phyloP scores from a whole-genome alignment of 305 asterid genomes.

The Fraxinus xanthoxyloides region DNA sequence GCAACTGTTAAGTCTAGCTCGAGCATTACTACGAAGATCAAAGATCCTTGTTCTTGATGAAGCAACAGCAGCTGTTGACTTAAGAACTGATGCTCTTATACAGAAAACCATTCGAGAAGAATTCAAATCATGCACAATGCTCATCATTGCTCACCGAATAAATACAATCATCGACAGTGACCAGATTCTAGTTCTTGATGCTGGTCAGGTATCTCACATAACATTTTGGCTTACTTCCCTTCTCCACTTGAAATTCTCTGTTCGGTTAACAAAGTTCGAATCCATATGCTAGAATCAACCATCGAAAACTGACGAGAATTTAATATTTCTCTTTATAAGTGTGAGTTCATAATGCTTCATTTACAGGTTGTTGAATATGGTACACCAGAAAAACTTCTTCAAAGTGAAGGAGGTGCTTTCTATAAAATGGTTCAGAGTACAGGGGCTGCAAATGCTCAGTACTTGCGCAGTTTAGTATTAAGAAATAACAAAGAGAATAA shows the following conservation, averaged over 20 bases:
- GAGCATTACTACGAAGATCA: constrained; percentile 89
- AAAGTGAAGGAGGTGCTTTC: constrained; percentile 55
- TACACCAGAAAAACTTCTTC: constrained; percentile 65
- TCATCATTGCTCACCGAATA: constrained; percentile 88
- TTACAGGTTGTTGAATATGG: constrained; percentile 69
- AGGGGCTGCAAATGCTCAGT: constrained; percentile 78
- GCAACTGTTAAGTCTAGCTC: constrained; percentile 87
- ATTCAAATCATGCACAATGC: constrained; percentile 89
- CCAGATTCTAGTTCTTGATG: constrained; percentile 71
- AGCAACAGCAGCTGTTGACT: constrained; percentile 98
- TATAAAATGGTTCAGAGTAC: constrained; percentile 76
- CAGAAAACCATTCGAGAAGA: constrained; percentile 89
- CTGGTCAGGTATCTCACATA: constrained; percentile 60
- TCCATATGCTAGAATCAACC: not conserved
- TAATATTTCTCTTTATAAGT: not conserved
- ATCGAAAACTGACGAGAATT: not conserved
- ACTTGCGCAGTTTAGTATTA: constrained; percentile 55
- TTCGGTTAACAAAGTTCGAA: not conserved
- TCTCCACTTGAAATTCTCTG: not conserved
- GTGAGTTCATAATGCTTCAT: not conserved
- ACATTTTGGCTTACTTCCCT: not conserved
- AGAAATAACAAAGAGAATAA: constrained; percentile 29
- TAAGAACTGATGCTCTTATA: constrained; percentile 89
- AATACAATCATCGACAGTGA: constrained; percentile 90
- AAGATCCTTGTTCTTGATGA: constrained; percentile 96